Percentiles rank a stretch among this genome's conserved stretches.
Conservation (phyloP, 208 protist species). For the Baffinella frigidus region DNA sequence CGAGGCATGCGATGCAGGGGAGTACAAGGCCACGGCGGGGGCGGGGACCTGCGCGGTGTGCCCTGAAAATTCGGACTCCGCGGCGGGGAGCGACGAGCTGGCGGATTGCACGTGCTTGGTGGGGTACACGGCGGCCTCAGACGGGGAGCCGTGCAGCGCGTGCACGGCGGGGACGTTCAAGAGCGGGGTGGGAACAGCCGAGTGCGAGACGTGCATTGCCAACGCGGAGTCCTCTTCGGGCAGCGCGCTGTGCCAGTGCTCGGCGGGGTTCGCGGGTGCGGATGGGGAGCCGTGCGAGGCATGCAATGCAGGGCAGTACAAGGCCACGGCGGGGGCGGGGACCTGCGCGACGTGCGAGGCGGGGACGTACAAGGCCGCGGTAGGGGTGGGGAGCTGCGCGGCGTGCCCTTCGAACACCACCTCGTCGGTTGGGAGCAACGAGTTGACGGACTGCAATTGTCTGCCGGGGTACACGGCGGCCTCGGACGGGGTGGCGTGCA, state of each 20-base stretch:
- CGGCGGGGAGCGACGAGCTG: not conserved
- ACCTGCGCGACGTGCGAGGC: slow-evolving; percentile 7
- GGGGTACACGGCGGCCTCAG: not conserved
- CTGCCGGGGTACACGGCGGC: not conserved
- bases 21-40: too few species aligned
- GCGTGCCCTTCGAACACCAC: not conserved
- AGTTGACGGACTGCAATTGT: not conserved
- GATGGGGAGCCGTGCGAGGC: not conserved
- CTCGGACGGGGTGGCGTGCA: slow-evolving; percentile 18
- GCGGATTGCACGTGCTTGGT: not conserved
- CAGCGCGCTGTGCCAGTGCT: not conserved
- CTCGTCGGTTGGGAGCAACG: not conserved
- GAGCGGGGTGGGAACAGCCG: not conserved
- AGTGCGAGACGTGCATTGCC: not conserved
- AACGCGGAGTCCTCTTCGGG: not conserved
- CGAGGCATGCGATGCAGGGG: too few species aligned
- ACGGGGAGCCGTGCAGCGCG: not conserved
- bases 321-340: not conserved
- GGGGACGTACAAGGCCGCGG: slow-evolving; percentile 43
- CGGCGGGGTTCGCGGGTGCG: not conserved
- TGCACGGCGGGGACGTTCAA: not conserved
- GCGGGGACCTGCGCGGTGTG: not conserved
- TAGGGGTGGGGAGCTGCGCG: not conserved
- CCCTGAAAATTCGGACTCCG: not conserved
- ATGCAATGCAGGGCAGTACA: slow-evolving; percentile 5